Conservation (phyloP, 352 stramenopile species). For the Hyaloperonospora brassicae region DNA sequence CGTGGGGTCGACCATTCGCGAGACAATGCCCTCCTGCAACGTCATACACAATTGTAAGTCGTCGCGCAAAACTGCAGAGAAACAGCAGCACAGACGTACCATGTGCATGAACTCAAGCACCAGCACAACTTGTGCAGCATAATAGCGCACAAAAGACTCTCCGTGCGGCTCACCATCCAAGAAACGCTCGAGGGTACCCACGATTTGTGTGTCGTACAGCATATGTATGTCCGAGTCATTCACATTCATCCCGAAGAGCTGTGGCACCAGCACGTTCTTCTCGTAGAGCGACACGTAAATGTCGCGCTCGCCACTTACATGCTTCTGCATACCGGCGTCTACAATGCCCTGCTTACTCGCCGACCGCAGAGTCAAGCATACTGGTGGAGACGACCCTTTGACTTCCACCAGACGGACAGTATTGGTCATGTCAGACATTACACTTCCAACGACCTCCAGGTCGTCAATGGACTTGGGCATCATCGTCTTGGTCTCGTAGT, state of each 20-base stretch:
- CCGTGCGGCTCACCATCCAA: slow-evolving; percentile 54
- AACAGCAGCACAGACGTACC: slow-evolving; percentile 22
- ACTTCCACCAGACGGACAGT: slow-evolving; percentile 63
- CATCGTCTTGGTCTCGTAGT: slow-evolving; percentile 33
- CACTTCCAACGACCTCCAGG: slow-evolving; percentile 60
- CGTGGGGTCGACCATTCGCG: slow-evolving; percentile 63
- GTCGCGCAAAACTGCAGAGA: not conserved
- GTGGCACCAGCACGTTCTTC: slow-evolving; percentile 63
- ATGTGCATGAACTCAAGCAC: slow-evolving; percentile 75
- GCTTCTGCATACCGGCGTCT: slow-evolving; percentile 76
- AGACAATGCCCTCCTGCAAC: slow-evolving; percentile 67
- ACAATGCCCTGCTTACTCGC: slow-evolving; percentile 78
- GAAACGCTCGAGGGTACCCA: slow-evolving; percentile 76
- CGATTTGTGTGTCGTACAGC: slow-evolving; percentile 73
- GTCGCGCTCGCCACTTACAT: slow-evolving; percentile 70
- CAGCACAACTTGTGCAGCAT: slow-evolving; percentile 78
- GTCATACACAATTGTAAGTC: slow-evolving; percentile 6
- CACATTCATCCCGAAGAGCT: slow-evolving; percentile 58
- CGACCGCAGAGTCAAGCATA: slow-evolving; percentile 65
- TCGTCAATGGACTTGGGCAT: slow-evolving; percentile 50
- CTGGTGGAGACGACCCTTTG: slow-evolving; percentile 41
- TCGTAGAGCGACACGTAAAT: slow-evolving; percentile 79
- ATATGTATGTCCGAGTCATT: slow-evolving; percentile 82
- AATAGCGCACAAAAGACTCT: slow-evolving; percentile 79
- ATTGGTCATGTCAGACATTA: slow-evolving; percentile 71